Evolutionary conservation across 164 flowering plant species (phyloP), one percentile per base, ranked within the genome.

Genomic region (Tetrastigma voinierianum): DNA sequence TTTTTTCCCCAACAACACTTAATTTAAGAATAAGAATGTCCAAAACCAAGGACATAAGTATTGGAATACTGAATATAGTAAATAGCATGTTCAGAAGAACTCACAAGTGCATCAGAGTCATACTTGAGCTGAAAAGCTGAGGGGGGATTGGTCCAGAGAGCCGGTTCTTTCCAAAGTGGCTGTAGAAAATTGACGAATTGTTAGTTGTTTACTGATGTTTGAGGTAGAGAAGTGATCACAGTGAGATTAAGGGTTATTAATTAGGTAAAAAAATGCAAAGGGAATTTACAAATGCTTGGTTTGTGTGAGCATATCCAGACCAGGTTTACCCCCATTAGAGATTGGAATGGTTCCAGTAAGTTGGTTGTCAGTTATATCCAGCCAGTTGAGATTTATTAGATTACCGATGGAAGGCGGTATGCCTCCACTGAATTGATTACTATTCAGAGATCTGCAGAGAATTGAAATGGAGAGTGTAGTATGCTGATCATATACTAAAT

Each of bases 71-170:
- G 40, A 4, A 53, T 14, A 11, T 53, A 17, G 56, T 53, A 53
- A 14, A 24, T 14, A 57, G 59, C 16, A 43, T 21, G 43, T 23
- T 21, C 7, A 10, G 4, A 1, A 47, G 46, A 65, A 66, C 89
- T 80, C 83, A 87, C 91, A 87, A 62, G 67, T 87, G 89, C 67
- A 72, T 71, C 62, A 87, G 78, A 12, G 16, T 51, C 91, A 87
- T 81, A 16, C 67, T 58, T 44, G 91, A 72, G 73, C 69, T 75
- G 70, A 87, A 87, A 51, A 85, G 85, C 62, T 75, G 16, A 48
- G 75, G 12, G 43, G 89, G 85, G 17, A 87, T 75, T 25, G 24
- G 23, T 19, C 87, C 91, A 10, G 78, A 71, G 57, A 87, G 78
- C 68, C 78, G 68, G 59, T 87, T 87, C 25, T 67, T 61, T 53